A percentile compares a stretch with the other conserved stretches of the same genome.
Evolutionary conservation across 2,329 filamentous ascomycete genomes (phyloP).

Genomic region (Lecanicillium sp.): DNA sequence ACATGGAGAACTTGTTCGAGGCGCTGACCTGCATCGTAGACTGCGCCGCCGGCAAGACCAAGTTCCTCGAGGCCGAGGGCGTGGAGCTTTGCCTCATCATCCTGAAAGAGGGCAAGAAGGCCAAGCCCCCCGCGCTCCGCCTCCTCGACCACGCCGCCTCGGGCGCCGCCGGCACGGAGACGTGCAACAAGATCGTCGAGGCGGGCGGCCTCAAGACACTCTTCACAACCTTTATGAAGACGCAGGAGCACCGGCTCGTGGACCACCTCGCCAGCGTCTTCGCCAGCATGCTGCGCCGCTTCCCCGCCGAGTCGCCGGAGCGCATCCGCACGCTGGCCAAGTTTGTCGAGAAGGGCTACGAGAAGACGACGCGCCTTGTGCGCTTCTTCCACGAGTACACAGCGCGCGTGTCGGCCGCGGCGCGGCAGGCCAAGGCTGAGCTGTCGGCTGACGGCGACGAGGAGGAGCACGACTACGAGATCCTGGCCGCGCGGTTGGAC

Average conservation of each 20-base stretch:
- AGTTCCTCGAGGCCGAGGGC: slow-evolving; percentile 85
- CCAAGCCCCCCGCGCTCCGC: slow-evolving; percentile 69
- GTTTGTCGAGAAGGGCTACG: slow-evolving; percentile 91
- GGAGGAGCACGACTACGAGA: slow-evolving; percentile 60
- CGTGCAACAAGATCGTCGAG: slow-evolving; percentile 73
- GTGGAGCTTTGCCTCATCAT: slow-evolving; percentile 89
- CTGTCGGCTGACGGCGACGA: slow-evolving; percentile 17
- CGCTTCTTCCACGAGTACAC: slow-evolving; percentile 66
- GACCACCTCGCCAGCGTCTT: slow-evolving; percentile 86
- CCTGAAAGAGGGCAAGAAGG: slow-evolving; percentile 81
- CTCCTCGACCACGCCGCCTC: slow-evolving; percentile 76
- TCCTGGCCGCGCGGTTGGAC: slow-evolving; percentile 69
- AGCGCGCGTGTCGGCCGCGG: slow-evolving; percentile 48
- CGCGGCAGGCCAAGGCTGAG: slow-evolving; percentile 41
- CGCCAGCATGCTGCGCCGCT: slow-evolving; percentile 68
- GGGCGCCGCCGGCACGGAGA: slow-evolving; percentile 41
- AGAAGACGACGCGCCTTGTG: slow-evolving; percentile 70
- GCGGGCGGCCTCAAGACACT: slow-evolving; percentile 77
- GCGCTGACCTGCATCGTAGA: slow-evolving; percentile 75
- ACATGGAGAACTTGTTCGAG: slow-evolving; percentile 90
- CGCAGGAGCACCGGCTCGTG: slow-evolving; percentile 58
- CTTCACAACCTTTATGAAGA: slow-evolving; percentile 87
- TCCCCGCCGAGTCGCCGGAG: slow-evolving; percentile 71
- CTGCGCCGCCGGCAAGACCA: slow-evolving; percentile 65
- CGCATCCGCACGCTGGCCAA: slow-evolving; percentile 85